Conservation (phyloP, 2,329 filamentous ascomycete genomes). For the Dryadomyces quercivorus region DNA sequence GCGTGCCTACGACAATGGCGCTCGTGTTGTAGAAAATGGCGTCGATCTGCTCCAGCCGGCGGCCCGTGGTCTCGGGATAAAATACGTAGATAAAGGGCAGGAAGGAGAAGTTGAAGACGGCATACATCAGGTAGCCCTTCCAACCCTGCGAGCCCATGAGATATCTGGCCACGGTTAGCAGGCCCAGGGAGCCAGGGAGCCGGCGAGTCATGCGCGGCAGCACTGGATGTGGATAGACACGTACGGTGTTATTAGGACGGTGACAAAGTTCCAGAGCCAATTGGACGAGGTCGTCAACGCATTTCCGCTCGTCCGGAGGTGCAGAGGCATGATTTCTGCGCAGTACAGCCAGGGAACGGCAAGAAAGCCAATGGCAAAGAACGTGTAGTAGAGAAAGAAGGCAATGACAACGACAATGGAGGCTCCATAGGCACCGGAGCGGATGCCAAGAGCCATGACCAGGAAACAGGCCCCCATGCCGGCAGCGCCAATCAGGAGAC, state of each 20-base stretch:
- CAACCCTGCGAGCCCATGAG: slow-evolving; percentile 34
- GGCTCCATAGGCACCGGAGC: background rate
- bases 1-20: background rate
- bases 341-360: slow-evolving; percentile 28
- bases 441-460: slow-evolving; percentile 1
- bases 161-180: slow-evolving; percentile 18
- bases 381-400: slow-evolving; percentile 15
- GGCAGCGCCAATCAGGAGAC: background rate
- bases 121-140: slow-evolving; percentile 40
- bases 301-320: slow-evolving; percentile 25
- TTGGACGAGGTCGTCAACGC: slow-evolving; percentile 23
- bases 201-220: no score
- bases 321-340: slow-evolving; percentile 11
- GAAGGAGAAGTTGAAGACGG: slow-evolving; percentile 33
- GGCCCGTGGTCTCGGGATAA: slow-evolving; percentile 29
- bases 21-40: slow-evolving; percentile 26
- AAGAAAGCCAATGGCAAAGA: slow-evolving; percentile 20
- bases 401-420: slow-evolving; percentile 10
- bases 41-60: slow-evolving; percentile 3
- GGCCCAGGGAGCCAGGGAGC: no score
- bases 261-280: slow-evolving; percentile 21
- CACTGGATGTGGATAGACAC: slow-evolving; percentile 1
- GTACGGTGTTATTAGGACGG: slow-evolving; percentile 23
- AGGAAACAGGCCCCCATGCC: slow-evolving; percentile 2
- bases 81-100: slow-evolving; percentile 31